These are phyloP conservation scores for Atkinsonella hypoxylon DNA, from an alignment of 2,329 filamentous ascomycete species.

Conservation along the genomic window DNA sequence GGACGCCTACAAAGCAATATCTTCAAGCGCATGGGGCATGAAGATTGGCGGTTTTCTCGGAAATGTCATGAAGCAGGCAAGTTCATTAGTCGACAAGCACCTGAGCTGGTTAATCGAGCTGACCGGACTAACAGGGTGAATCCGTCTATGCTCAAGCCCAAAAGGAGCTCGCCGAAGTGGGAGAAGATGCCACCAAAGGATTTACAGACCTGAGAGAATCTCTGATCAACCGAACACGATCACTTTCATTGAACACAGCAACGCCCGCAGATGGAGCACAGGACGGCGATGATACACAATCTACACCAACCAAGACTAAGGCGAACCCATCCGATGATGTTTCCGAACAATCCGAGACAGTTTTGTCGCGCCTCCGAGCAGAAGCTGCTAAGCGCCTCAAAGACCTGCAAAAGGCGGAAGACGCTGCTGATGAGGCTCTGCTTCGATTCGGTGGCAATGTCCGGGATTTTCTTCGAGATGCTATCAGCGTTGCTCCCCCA, in stretches of 20 bases:
- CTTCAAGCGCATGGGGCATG: constrained; percentile 81
- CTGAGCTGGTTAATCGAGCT: neutral
- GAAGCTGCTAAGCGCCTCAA: constrained; percentile 77
- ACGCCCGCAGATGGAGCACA: constrained; percentile 18
- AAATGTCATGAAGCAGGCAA: constrained; percentile 83
- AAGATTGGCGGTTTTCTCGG: constrained; percentile 80
- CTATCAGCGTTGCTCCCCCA: constrained; percentile 76
- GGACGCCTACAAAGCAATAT: constrained; percentile 90
- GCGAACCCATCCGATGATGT: constrained; percentile 30
- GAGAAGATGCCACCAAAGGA: constrained; percentile 72
- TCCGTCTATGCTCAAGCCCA: constrained; percentile 72
- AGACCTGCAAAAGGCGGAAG: constrained; percentile 83
- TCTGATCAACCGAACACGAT: constrained; percentile 61
- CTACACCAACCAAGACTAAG: constrained; percentile 33
- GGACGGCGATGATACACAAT: constrained; percentile 25
- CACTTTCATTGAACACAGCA: constrained; percentile 50
- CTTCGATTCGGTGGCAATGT: constrained; percentile 85
- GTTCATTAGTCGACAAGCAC: neutral
- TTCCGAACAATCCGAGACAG: constrained; percentile 40
- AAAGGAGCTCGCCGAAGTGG: constrained; percentile 70
- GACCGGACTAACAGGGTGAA: constrained; percentile 48
- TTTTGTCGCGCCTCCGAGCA: constrained; percentile 62
- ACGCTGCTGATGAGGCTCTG: constrained; percentile 90
- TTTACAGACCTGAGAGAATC: constrained; percentile 57
- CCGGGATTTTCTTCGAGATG: constrained; percentile 79